A percentile compares a stretch with the other conserved stretches of the same genome.
phyloP scores from a whole-genome alignment of 345 rosid species.

The Linum lewisii region DNA sequence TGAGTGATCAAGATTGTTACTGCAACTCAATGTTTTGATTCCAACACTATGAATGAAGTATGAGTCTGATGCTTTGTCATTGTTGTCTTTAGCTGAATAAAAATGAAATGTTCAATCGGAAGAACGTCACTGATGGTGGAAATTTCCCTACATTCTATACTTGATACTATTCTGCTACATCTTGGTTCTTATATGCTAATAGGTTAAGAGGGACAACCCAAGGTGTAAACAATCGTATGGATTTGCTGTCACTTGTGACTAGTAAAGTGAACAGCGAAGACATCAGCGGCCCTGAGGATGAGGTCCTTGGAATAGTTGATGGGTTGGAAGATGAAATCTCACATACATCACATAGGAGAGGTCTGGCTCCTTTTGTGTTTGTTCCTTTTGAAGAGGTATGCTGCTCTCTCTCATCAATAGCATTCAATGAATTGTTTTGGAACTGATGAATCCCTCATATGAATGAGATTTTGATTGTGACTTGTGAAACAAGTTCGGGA shows the following conservation, averaged over 20 bases:
- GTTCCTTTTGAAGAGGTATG: constrained; percentile 90
- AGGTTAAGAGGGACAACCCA: constrained; percentile 73
- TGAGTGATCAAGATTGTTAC: too few relatives aligned
- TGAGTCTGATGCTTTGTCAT: too few relatives aligned
- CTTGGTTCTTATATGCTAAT: background rate
- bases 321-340: constrained; percentile 71
- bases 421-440: too few relatives aligned
- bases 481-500: too few relatives aligned
- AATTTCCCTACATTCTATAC: too few relatives aligned
- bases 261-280: constrained; percentile 60
- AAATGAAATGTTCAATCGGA: too few relatives aligned
- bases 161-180: background rate
- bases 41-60: too few relatives aligned
- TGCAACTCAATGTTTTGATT: too few relatives aligned
- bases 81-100: too few relatives aligned
- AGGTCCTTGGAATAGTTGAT: constrained; percentile 62
- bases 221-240: constrained; percentile 92
- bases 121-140: background rate
- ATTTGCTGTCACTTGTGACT: constrained; percentile 75
- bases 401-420: background rate
- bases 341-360: constrained; percentile 72
- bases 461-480: too few relatives aligned
- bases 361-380: constrained; percentile 74
- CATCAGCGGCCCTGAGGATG: constrained; percentile 46
- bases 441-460: background rate